These are phyloP conservation scores for Oryza punctata DNA, from an alignment of 176 grass and related monocot genomes.

Conservation along the genomic window DNA sequence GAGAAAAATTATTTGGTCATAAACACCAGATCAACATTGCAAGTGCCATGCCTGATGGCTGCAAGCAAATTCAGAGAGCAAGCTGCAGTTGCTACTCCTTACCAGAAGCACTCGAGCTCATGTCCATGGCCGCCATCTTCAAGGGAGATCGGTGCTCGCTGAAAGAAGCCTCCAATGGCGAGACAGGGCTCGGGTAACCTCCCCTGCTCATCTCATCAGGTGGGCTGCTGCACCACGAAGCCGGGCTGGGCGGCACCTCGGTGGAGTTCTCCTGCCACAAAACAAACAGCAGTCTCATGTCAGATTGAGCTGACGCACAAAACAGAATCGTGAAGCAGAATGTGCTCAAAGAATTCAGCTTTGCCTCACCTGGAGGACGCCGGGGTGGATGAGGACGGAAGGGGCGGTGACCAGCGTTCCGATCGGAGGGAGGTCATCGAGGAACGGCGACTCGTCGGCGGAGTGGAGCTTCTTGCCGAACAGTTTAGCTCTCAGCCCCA, in stretches of 20 bases:
- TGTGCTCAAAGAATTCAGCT: not conserved
- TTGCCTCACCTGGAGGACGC: slow-evolving; percentile 67
- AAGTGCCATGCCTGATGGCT: not conserved
- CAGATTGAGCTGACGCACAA: not conserved
- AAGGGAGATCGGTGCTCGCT: slow-evolving; percentile 49
- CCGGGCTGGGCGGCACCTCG: slow-evolving; percentile 93
- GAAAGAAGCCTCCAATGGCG: slow-evolving; percentile 79
- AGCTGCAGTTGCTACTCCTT: slow-evolving; percentile 13
- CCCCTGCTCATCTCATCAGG: slow-evolving; percentile 73
- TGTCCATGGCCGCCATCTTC: slow-evolving; percentile 45
- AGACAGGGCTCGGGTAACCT: slow-evolving; percentile 88
- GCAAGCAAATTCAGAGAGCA: slow-evolving; percentile 23
- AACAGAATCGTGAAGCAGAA: not conserved
- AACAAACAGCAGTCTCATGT: not conserved
- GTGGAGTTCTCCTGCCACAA: slow-evolving; percentile 91
- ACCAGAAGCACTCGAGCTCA: slow-evolving; percentile 48
- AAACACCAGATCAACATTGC: not conserved
- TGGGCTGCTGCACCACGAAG: slow-evolving; percentile 82
- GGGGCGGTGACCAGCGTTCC: slow-evolving; percentile 59
- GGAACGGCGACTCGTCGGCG: slow-evolving; percentile 50
- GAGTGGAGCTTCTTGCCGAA: slow-evolving; percentile 80
- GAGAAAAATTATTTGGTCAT: not conserved
- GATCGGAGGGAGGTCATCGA: slow-evolving; percentile 60
- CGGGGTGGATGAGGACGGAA: slow-evolving; percentile 66
- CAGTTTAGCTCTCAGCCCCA: slow-evolving; percentile 64